phyloP scores from a whole-genome alignment of 1,284 basidiomycete species.

The Ceratobasidium sp. region DNA sequence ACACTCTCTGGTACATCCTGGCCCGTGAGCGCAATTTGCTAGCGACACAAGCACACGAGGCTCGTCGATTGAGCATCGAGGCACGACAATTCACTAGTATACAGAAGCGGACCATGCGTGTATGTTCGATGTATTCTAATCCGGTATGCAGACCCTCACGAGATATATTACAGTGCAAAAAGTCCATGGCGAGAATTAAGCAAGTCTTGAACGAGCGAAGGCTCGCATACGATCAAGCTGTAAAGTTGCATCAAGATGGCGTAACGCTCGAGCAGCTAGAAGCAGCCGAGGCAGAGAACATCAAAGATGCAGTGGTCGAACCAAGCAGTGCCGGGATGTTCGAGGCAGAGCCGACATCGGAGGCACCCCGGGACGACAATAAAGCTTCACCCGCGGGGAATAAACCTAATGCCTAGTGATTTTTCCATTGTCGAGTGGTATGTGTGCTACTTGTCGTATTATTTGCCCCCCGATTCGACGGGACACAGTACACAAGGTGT shows the following conservation, averaged over 20 bases:
- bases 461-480: too few species aligned
- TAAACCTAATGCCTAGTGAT: too few species aligned
- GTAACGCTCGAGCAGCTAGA: constrained; percentile 13
- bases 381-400: too few species aligned
- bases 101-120: constrained; percentile 45
- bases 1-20: constrained; percentile 93
- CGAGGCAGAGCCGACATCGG: constrained; percentile 9
- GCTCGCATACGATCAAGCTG: constrained; percentile 78
- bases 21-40: constrained; percentile 89
- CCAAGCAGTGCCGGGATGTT: neutral
- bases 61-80: constrained; percentile 69
- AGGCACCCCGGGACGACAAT: neutral
- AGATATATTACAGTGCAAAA: constrained; percentile 75
- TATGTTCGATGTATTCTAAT: constrained; percentile 50
- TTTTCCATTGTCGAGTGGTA: too few species aligned
- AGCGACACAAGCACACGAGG: constrained; percentile 87
- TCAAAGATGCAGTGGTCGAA: neutral
- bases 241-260: constrained; percentile 59
- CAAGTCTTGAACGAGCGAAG: constrained; percentile 93
- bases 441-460: too few species aligned
- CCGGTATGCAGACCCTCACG: constrained; percentile 34
- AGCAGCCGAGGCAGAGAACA: constrained; percentile 8
- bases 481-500: too few species aligned
- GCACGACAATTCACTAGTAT: constrained; percentile 49
- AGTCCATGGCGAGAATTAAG: constrained; percentile 98